These are phyloP conservation scores for Nicotiana sylvestris DNA, from an alignment of 257 asterid genomes.

Conservation along the genomic window DNA sequence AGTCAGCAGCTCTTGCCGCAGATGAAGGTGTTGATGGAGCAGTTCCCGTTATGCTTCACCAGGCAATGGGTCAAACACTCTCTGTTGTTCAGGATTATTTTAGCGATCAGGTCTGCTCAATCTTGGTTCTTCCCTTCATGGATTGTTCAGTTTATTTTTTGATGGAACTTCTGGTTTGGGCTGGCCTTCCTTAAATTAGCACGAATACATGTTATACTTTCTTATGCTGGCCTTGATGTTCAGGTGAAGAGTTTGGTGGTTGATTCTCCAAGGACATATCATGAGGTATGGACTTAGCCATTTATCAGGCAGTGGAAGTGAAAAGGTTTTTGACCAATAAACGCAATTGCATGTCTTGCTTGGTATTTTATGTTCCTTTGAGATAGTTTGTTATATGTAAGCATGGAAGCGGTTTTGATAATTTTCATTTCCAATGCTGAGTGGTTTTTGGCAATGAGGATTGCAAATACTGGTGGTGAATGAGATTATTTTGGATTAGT, in stretches of 20 bases:
- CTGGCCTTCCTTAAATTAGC: conserved; percentile 7
- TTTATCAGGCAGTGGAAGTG: not conserved
- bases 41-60: conserved; percentile 81
- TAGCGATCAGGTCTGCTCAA: conserved; percentile 61
- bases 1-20: conserved; percentile 95
- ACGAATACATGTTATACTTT: conserved; percentile 12
- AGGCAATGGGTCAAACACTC: conserved; percentile 94
- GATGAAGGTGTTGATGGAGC: conserved; percentile 97
- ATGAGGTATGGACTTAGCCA: conserved; percentile 60
- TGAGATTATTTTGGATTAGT: not conserved
- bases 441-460: not conserved
- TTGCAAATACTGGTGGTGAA: not conserved
- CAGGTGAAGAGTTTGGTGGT: conserved; percentile 90
- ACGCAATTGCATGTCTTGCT: not conserved
- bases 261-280: conserved; percentile 92
- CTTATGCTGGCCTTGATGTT: conserved; percentile 23
- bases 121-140: not conserved
- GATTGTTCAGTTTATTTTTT: not conserved
- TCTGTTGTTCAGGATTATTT: conserved; percentile 94
- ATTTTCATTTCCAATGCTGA: not conserved
- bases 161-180: not conserved
- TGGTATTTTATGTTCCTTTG: not conserved
- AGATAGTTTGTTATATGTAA: not conserved
- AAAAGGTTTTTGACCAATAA: not conserved
- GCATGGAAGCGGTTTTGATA: not conserved